Conservation (phyloP, 495 filamentous ascomycete species). For the Cryomyces minteri region DNA sequence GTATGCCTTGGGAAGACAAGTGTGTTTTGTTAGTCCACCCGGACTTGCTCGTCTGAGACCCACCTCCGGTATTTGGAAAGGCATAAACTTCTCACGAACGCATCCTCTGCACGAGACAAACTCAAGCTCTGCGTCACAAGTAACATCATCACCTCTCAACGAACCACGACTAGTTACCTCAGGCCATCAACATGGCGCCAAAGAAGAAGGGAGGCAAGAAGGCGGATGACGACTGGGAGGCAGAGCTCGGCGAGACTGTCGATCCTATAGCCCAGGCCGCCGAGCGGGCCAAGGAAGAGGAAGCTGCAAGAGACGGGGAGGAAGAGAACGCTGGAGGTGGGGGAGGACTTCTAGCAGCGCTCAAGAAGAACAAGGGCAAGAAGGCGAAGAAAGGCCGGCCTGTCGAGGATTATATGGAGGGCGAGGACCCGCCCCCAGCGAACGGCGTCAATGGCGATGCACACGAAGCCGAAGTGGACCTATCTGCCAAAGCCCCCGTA, state of each 20-base stretch:
- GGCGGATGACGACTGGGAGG: slow-evolving; percentile 85
- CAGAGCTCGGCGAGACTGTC: slow-evolving; percentile 65
- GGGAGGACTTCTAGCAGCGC: slow-evolving; percentile 64
- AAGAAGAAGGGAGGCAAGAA: slow-evolving; percentile 91
- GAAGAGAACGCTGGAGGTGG: slow-evolving; percentile 33
- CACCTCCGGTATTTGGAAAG: too few relatives aligned
- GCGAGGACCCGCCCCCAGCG: slow-evolving; percentile 37
- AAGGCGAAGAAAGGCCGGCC: slow-evolving; percentile 78
- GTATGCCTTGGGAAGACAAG: too few relatives aligned
- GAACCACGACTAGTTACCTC: too few relatives aligned
- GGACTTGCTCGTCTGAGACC: too few relatives aligned
- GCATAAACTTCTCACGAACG: too few relatives aligned
- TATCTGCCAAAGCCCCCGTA: slow-evolving; percentile 54
- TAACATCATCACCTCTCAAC: too few relatives aligned
- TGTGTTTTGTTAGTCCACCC: too few relatives aligned
- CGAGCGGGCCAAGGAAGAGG: slow-evolving; percentile 12
- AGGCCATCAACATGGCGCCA: slow-evolving; percentile 44
- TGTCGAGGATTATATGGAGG: slow-evolving; percentile 53
- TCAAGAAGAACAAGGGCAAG: slow-evolving; percentile 81
- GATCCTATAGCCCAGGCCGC: slow-evolving; percentile 31
- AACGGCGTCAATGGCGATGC: slow-evolving; percentile 20
- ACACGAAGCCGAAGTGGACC: slow-evolving; percentile 7
- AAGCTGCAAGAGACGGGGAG: slow-evolving; percentile 23
- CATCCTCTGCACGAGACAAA: too few relatives aligned
- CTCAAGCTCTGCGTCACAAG: too few relatives aligned